Conservation (phyloP, 768 basidiomycete species). For the Hemileccinum impolitum region DNA sequence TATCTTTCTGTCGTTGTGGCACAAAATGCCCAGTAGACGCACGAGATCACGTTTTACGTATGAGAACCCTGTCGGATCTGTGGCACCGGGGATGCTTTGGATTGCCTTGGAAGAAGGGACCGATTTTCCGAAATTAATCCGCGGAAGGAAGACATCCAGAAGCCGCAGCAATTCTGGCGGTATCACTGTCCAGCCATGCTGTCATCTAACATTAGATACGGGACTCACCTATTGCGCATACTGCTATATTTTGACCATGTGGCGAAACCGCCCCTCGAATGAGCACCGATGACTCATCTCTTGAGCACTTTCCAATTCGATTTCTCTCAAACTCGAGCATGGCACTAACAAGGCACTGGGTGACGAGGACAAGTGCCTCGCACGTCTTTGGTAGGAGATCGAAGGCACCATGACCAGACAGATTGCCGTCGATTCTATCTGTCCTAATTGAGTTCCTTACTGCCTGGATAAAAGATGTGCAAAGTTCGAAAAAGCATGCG, state of each 20-base stretch:
- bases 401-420: conserved; percentile 39
- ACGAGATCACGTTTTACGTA: conserved; percentile 89
- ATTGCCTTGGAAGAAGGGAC: conserved; percentile 27
- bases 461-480: conserved; percentile 52
- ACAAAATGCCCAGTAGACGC: conserved; percentile 78
- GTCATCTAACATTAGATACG: not conserved
- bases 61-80: conserved; percentile 60
- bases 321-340: conserved; percentile 43
- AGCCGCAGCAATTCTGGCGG: conserved; percentile 73
- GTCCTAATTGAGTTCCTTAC: conserved; percentile 46
- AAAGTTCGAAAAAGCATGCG: conserved; percentile 58
- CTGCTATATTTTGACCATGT: conserved; percentile 45
- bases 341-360: conserved; percentile 70
- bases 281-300: conserved; percentile 31
- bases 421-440: conserved; percentile 2
- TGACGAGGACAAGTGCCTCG: conserved; percentile 75
- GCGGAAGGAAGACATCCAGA: conserved; percentile 80
- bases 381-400: conserved; percentile 75
- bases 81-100: conserved; percentile 20
- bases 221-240: conserved; percentile 55
- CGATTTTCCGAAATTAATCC: conserved; percentile 75
- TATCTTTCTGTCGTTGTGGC: conserved; percentile 56
- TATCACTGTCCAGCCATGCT: conserved; percentile 1
- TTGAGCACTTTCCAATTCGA: conserved; percentile 15
- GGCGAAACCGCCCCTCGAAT: conserved; percentile 43